phyloP scores from a whole-genome alignment of 108 stramenopile species.

The Craspedostauros australis region DNA sequence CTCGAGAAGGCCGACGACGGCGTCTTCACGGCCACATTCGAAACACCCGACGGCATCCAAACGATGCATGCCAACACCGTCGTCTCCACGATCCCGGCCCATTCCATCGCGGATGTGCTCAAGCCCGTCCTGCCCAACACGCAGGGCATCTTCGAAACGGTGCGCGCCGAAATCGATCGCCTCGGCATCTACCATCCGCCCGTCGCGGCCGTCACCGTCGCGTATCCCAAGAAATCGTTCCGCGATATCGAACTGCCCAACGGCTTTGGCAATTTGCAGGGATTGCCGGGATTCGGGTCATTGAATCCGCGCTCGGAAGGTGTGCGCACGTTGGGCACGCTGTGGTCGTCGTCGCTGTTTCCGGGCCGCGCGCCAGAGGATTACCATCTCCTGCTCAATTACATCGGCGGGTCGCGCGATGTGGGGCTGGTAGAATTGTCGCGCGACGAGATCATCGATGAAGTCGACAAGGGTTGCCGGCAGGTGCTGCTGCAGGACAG shows the following conservation, averaged over 20 bases:
- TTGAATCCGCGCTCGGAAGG: conserved; percentile 84
- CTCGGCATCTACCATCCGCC: conserved; percentile 88
- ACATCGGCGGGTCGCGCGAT: conserved; percentile 95
- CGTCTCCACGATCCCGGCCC: conserved; percentile 82
- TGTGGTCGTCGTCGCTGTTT: conserved; percentile 93
- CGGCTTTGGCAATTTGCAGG: conserved; percentile 64
- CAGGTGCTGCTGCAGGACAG: conserved; percentile 71
- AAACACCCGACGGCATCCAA: conserved; percentile 59
- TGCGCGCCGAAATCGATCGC: conserved; percentile 46
- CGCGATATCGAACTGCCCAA: conserved; percentile 74
- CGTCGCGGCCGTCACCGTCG: conserved; percentile 87
- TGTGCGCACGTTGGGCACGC: conserved; percentile 86
- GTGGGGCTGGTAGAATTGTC: conserved; percentile 72
- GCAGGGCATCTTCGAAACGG: conserved; percentile 56
- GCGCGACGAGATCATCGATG: conserved; percentile 78
- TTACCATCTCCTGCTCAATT: conserved; percentile 87
- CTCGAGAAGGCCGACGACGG: conserved; percentile 40
- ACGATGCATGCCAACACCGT: conserved; percentile 49
- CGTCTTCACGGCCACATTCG: conserved; percentile 62
- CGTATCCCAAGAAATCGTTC: conserved; percentile 90
- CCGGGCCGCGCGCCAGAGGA: conserved; percentile 85
- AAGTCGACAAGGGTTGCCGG: conserved; percentile 84
- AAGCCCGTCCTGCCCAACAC: conserved; percentile 74
- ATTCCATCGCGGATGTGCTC: conserved; percentile 50
- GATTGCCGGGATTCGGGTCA: conserved; percentile 88